Conservation (phyloP, 306 rosid genomes). For the Ceratonia siliqua region DNA sequence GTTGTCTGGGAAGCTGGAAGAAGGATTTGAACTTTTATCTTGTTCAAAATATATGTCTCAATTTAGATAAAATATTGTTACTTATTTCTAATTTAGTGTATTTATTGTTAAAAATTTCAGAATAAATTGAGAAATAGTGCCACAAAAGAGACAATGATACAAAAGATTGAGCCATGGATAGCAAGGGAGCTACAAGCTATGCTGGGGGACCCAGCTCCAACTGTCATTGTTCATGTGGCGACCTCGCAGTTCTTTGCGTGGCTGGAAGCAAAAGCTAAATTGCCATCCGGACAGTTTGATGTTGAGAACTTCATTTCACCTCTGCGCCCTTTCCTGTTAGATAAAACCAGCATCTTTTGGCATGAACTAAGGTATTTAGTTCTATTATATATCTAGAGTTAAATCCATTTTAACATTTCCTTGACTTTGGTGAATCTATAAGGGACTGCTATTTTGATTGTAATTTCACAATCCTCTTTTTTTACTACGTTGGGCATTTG, state of each 20-base stretch:
- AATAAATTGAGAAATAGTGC: slow-evolving; percentile 24
- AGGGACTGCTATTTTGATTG: neutral
- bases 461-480: neutral
- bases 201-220: slow-evolving; percentile 55
- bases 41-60: neutral
- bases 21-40: neutral
- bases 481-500: neutral
- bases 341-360: slow-evolving; percentile 56
- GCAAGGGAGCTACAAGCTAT: slow-evolving; percentile 62
- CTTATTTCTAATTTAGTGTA: neutral
- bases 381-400: neutral
- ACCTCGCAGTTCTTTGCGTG: slow-evolving; percentile 46
- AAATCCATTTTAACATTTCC: neutral
- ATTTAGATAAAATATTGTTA: neutral
- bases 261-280: slow-evolving; percentile 38
- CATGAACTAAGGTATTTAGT: slow-evolving; percentile 59
- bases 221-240: slow-evolving; percentile 57
- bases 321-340: slow-evolving; percentile 49
- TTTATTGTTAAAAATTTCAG: slow-evolving; percentile 24
- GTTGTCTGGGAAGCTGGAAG: neutral
- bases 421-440: neutral
- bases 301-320: slow-evolving; percentile 37
- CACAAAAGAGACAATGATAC: slow-evolving; percentile 38
- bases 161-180: slow-evolving; percentile 64
- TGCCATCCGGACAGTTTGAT: slow-evolving; percentile 31